phyloP scores from a whole-genome alignment of 2,329 filamentous ascomycete species.

The Thielaviopsis musarum region DNA sequence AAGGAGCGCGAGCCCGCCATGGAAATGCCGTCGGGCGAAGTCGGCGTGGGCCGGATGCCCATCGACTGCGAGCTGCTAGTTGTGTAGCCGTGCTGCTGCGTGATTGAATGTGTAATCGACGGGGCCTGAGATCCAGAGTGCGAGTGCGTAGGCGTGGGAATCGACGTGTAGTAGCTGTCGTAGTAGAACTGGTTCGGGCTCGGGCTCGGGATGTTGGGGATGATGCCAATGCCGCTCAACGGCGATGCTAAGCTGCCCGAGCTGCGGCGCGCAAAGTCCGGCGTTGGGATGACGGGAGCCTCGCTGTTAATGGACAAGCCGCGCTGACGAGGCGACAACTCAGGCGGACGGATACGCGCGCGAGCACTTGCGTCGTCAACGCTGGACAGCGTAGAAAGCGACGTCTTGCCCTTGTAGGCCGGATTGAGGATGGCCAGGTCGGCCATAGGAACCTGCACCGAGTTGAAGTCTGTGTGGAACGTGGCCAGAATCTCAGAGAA shows the following conservation, averaged over 20 bases:
- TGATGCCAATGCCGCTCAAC: constrained; percentile 26
- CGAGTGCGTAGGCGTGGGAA: neutral
- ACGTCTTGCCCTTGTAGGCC: constrained; percentile 41
- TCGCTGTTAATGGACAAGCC: constrained; percentile 47
- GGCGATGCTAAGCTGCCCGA: constrained; percentile 51
- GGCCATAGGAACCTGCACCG: constrained; percentile 54
- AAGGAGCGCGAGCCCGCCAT: constrained; percentile 30
- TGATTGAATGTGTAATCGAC: constrained; percentile 4
- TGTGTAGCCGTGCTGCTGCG: neutral
- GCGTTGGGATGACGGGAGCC: constrained; percentile 42
- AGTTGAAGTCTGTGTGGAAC: constrained; percentile 65
- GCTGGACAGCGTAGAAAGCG: constrained; percentile 40
- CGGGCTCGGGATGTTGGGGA: constrained; percentile 24
- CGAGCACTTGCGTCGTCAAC: constrained; percentile 29
- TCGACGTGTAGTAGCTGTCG: constrained; percentile 32
- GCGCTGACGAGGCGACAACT: constrained; percentile 35
- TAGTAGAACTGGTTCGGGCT: constrained; percentile 40
- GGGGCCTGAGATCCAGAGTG: constrained; percentile 13
- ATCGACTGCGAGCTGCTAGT: neutral
- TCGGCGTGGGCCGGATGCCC: constrained; percentile 26
- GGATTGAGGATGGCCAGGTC: constrained; percentile 67
- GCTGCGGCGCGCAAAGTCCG: constrained; percentile 47
- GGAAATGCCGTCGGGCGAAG: constrained; percentile 33
- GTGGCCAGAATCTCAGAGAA: constrained; percentile 56
- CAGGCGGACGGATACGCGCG: constrained; percentile 31